phyloP scores from a whole-genome alignment of 2,329 filamentous ascomycete genomes.

The Phoma sp. region DNA sequence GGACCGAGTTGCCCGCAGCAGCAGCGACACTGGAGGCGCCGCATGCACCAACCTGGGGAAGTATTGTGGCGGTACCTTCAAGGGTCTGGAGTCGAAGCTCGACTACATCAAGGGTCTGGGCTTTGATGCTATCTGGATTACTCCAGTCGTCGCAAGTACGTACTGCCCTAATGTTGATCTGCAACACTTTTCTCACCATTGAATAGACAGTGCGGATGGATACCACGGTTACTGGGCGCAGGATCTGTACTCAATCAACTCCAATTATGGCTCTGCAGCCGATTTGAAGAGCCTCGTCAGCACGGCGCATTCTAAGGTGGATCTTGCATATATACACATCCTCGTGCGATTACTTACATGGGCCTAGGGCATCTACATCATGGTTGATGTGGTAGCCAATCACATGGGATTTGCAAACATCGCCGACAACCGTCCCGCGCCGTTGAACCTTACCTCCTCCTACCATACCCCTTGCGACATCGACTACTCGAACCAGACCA shows the following conservation, averaged over 20 bases:
- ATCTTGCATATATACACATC: constrained; percentile 1
- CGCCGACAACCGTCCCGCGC: constrained; percentile 34
- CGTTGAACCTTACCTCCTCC: constrained; percentile 33
- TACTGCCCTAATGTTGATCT: neutral
- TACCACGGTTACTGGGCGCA: constrained; percentile 60
- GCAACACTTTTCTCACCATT: neutral
- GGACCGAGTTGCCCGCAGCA: constrained; percentile 45
- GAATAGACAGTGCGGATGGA: constrained; percentile 49
- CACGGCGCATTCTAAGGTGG: constrained; percentile 55
- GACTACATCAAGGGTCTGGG: constrained; percentile 60
- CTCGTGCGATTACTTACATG: constrained; percentile 5
- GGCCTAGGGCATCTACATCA: constrained; percentile 50
- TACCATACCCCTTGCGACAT: constrained; percentile 39
- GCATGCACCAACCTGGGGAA: constrained; percentile 39
- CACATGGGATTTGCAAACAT: constrained; percentile 47
- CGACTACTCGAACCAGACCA: constrained; percentile 41
- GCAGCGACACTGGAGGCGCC: constrained; percentile 38
- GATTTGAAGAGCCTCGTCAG: constrained; percentile 55
- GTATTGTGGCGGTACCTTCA: constrained; percentile 61
- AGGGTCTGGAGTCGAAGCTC: constrained; percentile 55
- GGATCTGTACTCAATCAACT: constrained; percentile 56
- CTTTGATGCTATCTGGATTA: constrained; percentile 59
- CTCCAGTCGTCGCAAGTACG: constrained; percentile 44
- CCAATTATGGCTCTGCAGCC: constrained; percentile 55
- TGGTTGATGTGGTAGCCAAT: constrained; percentile 61